phyloP scores from a whole-genome alignment of 495 filamentous ascomycete species.

The Friedmanniomyces simplex region DNA sequence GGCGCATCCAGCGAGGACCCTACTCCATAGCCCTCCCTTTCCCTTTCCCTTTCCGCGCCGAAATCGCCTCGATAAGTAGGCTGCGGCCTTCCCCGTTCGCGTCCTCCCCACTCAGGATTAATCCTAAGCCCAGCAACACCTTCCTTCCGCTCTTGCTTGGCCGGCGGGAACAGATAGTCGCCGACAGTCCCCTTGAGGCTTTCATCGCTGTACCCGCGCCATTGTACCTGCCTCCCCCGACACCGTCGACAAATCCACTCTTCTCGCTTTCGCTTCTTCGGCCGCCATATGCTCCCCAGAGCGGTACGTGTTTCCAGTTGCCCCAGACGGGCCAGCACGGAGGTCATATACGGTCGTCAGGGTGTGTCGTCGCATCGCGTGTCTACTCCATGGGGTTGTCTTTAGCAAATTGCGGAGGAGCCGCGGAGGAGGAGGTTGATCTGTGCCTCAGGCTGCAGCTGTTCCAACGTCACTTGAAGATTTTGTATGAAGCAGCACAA shows the following conservation, averaged over 20 bases:
- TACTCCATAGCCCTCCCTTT: no score
- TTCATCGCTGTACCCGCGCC: slow-evolving; percentile 10
- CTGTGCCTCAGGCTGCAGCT: neutral
- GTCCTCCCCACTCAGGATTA: neutral
- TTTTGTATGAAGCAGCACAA: neutral
- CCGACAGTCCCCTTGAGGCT: neutral
- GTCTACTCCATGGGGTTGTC: neutral
- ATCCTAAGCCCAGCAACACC: neutral
- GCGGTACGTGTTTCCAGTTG: slow-evolving; percentile 1
- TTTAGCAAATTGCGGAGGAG: neutral
- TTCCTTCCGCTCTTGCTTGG: neutral
- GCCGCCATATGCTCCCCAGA: slow-evolving; percentile 4
- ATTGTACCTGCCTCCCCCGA: slow-evolving; percentile 1
- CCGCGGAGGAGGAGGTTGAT: no score
- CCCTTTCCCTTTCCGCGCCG: no score
- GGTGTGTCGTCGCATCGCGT: neutral
- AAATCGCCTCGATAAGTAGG: no score
- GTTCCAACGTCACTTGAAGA: neutral
- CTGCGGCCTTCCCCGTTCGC: neutral
- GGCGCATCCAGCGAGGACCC: neutral
- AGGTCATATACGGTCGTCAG: slow-evolving; percentile 12
- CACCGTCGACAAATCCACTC: slow-evolving; percentile 7
- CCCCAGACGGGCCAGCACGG: slow-evolving; percentile 13
- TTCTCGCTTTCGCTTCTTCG: slow-evolving; percentile 12
- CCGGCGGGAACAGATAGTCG: neutral